Percentiles rank a stretch among this genome's conserved stretches.
phyloP scores from a whole-genome alignment of 2,329 filamentous ascomycete species.

The Diaporthe capsici region DNA sequence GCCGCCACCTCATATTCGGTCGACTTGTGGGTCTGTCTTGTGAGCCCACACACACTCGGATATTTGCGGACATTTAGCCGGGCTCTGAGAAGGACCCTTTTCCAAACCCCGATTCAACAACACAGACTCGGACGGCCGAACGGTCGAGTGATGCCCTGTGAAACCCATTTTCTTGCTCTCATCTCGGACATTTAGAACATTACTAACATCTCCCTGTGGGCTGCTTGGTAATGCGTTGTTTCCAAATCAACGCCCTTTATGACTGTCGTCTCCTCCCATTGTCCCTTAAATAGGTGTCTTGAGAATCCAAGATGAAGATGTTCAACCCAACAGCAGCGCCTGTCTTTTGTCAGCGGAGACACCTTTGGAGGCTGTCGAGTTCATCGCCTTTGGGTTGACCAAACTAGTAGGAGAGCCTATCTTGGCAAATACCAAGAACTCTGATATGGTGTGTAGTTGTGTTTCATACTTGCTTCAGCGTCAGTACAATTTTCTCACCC shows the following conservation, averaged over 20 bases:
- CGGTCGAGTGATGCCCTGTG: not conserved
- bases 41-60: not conserved
- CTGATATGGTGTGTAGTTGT: not conserved
- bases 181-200: not conserved
- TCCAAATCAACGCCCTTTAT: not conserved
- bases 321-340: not conserved
- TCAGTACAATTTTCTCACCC: not conserved
- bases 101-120: not conserved
- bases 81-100: no score
- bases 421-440: not conserved
- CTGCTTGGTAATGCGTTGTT: conserved; percentile 8
- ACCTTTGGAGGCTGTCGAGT: not conserved
- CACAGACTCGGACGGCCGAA: not conserved
- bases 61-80: conserved; percentile 16
- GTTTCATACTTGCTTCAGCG: no score
- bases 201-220: not conserved
- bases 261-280: not conserved
- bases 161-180: not conserved
- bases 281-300: not conserved
- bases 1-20: not conserved
- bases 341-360: not conserved
- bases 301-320: not conserved
- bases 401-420: not conserved
- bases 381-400: not conserved
- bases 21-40: not conserved